Base-by-base conservation (phyloP, 1,284 basidiomycete species). In the Malassezia caprae region DNA sequence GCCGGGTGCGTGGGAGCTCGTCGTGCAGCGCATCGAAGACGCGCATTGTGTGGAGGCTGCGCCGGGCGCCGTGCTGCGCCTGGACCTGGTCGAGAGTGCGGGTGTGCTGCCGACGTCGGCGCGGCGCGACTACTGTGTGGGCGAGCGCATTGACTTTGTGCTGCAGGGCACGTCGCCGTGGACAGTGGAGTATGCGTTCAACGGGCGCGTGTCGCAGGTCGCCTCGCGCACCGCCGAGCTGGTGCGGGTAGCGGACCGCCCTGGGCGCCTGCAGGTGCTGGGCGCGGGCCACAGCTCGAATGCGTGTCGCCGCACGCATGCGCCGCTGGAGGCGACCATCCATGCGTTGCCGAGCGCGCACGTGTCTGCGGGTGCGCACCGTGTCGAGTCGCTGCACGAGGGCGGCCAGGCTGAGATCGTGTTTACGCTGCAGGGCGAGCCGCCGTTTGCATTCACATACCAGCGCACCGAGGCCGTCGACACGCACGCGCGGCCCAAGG, bases 91-190 rank as follows among this genome's bases (percentile, higher is more conserved):
- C 6, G 93, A 96, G 76, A 90, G 88, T 1, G 93, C 93, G 8
- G 84, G 88, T 8, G 91, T 98, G 57, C 81, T 90, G 31, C 83
- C 90, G 0, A 83, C 89, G 60, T 85, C 86, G 61, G 78, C 84
- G 41, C 81, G 84, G 47, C 79, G 80, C 60, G 85, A 96, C 74
- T 85, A 87, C 64, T 98, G 93, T 75, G 86, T 90, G 8, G 93
- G 91, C 24, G 91, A 96, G 65, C 80, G 83, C 45, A 81, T 88
- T 10, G 88, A 90, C 62, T 96, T 93, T 79, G 83, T 91, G 68
- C 79, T 98, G 17, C 90, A 96, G 76, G 93, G 93, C 48, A 87
- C 83, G 43, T 84, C 91, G n/a, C 91, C 93, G 2, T 98, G 93
- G 90, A 85, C 84, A 5, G 83, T 98, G 53, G 84, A 84, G 83